These are phyloP conservation scores for Salvia rosmarinus DNA, from an alignment of 257 asterid genomes.

Conservation along the genomic window DNA sequence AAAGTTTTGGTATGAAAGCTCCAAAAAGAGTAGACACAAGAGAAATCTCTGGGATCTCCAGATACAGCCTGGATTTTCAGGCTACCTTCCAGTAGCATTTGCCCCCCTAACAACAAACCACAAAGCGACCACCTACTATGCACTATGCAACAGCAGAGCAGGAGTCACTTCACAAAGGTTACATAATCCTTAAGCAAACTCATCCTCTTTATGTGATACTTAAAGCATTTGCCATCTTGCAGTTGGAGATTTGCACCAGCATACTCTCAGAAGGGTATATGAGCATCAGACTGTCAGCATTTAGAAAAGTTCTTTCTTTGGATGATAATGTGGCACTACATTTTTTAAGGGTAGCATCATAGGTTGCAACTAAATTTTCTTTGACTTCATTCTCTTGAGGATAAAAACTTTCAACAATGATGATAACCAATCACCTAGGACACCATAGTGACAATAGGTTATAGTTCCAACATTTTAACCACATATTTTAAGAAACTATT, in stretches of 20 bases:
- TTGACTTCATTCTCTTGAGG: constrained; percentile 14
- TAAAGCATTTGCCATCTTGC: too few relatives aligned
- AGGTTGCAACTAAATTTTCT: constrained; percentile 13
- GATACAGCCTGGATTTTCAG: too few relatives aligned
- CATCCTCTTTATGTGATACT: too few relatives aligned
- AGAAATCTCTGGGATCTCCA: too few relatives aligned
- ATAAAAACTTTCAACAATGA: background rate
- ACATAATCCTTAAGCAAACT: too few relatives aligned
- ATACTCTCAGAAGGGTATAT: background rate
- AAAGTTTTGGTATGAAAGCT: too few relatives aligned
- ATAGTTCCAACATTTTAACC: background rate
- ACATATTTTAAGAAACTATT: constrained; percentile 6
- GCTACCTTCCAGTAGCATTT: too few relatives aligned
- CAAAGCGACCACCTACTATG: too few relatives aligned
- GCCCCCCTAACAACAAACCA: background rate
- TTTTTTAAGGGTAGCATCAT: constrained; percentile 19
- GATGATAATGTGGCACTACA: background rate
- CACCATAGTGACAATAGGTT: constrained; percentile 11
- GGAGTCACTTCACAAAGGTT: background rate
- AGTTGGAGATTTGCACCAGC: background rate
- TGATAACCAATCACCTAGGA: constrained; percentile 9
- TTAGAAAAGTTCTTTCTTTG: background rate
- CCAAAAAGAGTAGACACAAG: too few relatives aligned
- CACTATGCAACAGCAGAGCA: constrained; percentile 4
- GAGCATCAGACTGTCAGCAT: background rate